These are phyloP conservation scores for Wickerhamomyces kurtzmanii DNA, from an alignment of 805 yeast genomes.

Conservation along the genomic window DNA sequence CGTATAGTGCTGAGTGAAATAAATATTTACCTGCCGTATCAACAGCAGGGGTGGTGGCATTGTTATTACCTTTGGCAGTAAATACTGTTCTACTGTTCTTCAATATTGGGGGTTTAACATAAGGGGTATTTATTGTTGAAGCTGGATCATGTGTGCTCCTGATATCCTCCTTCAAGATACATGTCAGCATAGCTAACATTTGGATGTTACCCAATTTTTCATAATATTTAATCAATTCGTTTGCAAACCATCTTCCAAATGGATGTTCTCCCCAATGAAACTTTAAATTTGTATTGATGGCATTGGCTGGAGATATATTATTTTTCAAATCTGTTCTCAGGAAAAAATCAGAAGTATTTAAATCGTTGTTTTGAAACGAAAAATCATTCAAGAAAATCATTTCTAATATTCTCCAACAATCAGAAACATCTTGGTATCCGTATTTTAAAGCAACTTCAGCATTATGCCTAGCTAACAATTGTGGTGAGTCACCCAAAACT, in stretches of 20 bases:
- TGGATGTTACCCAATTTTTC: slow-evolving; percentile 63
- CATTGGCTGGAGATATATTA: too few species aligned
- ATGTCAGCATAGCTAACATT: slow-evolving; percentile 84
- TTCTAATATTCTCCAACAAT: slow-evolving; percentile 62
- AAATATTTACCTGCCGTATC: too few species aligned
- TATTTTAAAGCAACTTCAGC: slow-evolving; percentile 56
- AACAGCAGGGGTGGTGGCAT: too few species aligned
- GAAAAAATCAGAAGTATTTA: slow-evolving; percentile 3
- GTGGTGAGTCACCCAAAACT: slow-evolving; percentile 54
- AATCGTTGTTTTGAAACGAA: too few species aligned
- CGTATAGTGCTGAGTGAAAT: too few species aligned
- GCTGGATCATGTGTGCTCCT: slow-evolving; percentile 14
- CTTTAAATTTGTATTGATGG: slow-evolving; percentile 16
- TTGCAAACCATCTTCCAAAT: slow-evolving; percentile 64
- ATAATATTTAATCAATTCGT: slow-evolving; percentile 52
- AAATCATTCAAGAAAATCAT: slow-evolving; percentile 23
- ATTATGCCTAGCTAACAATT: slow-evolving; percentile 57
- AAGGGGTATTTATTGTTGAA: slow-evolving; percentile 1
- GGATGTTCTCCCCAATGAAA: slow-evolving; percentile 80
- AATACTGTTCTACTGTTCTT: too few species aligned
- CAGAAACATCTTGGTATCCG: slow-evolving; percentile 54
- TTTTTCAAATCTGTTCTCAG: slow-evolving; percentile 10
- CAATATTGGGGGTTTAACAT: not conserved
- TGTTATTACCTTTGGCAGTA: too few species aligned
- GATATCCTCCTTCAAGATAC: slow-evolving; percentile 58